Evolutionary conservation across 2,329 filamentous ascomycete genomes (phyloP).

Genomic region (Sporothrix phasma): DNA sequence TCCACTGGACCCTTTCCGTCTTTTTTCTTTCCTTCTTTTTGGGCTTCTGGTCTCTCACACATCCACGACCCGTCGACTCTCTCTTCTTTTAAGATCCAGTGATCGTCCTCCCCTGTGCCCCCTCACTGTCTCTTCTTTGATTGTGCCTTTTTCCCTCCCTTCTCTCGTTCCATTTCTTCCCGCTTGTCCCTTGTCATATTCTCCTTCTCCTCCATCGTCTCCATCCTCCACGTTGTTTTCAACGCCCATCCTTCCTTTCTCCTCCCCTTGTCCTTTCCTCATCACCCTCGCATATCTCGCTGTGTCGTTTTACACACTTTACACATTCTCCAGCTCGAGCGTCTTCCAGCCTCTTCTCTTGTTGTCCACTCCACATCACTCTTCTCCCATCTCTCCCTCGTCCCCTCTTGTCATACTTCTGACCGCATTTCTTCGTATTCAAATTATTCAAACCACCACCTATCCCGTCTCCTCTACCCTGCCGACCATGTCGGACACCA

Average conservation of each 20-base stretch:
- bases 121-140: neutral
- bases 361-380: neutral
- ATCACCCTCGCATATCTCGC: neutral
- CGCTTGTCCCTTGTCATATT: neutral
- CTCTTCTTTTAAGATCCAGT: constrained; percentile 1
- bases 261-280: neutral
- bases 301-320: neutral
- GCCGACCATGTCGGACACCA: constrained; percentile 15
- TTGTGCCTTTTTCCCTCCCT: neutral
- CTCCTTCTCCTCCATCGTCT: neutral
- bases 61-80: neutral
- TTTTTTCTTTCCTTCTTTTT: too few species aligned
- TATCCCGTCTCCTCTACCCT: neutral
- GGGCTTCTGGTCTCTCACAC: neutral
- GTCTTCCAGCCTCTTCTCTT: neutral
- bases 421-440: too few species aligned
- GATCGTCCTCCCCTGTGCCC: constrained; percentile 5
- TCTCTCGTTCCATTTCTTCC: neutral
- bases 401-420: neutral
- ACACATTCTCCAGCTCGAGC: neutral
- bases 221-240: neutral
- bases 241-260: neutral
- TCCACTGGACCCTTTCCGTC: too few species aligned
- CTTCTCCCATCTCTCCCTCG: neutral
- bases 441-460: neutral